phyloP scores from a whole-genome alignment of 2,329 filamentous ascomycete species.

The Penicillium rolfsii region DNA sequence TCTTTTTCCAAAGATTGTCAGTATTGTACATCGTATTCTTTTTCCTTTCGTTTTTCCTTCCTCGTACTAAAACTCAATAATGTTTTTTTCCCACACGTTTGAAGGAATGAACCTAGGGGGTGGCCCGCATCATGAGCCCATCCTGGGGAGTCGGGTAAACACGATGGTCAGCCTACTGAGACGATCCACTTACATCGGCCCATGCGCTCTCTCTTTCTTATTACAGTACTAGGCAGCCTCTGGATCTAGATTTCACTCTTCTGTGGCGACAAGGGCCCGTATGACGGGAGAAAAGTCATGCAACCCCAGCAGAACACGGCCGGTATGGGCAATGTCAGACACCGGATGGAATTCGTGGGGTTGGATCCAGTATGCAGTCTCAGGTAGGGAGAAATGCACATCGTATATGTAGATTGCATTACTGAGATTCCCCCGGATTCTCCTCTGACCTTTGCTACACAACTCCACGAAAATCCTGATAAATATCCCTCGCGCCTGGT shows the following conservation, averaged over 20 bases:
- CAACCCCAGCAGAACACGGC: not conserved
- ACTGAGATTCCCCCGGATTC: not conserved
- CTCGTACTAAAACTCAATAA: not conserved
- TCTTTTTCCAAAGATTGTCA: not conserved
- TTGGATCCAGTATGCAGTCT: not conserved
- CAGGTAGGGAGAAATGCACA: not conserved
- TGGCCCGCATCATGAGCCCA: not conserved
- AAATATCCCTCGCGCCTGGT: not conserved
- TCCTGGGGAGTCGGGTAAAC: not conserved
- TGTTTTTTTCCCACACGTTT: not conserved
- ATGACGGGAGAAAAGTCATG: conserved; percentile 1
- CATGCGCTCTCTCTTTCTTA: not conserved
- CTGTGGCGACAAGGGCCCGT: not conserved
- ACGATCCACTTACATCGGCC: conserved; percentile 3
- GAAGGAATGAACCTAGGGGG: not conserved
- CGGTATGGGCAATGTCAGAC: not conserved
- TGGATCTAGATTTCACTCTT: not conserved
- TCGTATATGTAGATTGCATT: not conserved
- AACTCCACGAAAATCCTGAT: not conserved
- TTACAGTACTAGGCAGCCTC: not conserved
- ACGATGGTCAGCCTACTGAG: not conserved
- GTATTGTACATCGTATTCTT: not conserved
- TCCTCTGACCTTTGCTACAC: not conserved
- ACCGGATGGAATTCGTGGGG: not conserved
- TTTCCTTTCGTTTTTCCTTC: not conserved